A percentile compares a stretch with the other conserved stretches of the same genome.
Evolutionary conservation across 225 moss, liverwort and hornwort genomes (phyloP).

Genomic region (Pseudisothecium myosuroides): DNA sequence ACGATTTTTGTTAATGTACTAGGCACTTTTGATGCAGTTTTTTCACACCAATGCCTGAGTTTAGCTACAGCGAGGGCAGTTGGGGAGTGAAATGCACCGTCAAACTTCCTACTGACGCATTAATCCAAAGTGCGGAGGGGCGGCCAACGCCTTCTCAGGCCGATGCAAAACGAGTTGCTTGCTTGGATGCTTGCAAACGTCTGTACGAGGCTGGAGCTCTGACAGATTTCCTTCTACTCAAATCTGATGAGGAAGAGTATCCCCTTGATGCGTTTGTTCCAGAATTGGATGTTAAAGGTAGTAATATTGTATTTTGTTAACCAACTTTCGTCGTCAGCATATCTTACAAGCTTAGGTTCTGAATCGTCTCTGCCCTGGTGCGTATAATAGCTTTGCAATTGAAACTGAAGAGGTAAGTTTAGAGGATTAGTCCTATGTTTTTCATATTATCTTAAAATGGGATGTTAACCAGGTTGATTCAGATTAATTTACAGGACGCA

Average conservation of each 20-base stretch:
- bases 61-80: slow-evolving; percentile 7
- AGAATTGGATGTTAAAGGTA: slow-evolving; percentile 16
- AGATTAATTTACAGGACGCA: background rate
- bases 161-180: slow-evolving; percentile 67
- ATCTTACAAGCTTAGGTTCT: background rate
- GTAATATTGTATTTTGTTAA: background rate
- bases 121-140: slow-evolving; percentile 43
- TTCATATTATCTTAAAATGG: background rate
- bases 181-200: slow-evolving; percentile 68
- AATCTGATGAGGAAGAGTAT: slow-evolving; percentile 35
- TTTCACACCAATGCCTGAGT: slow-evolving; percentile 32
- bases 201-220: slow-evolving; percentile 73
- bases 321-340: background rate
- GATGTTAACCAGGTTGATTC: background rate
- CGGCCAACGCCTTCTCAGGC: slow-evolving; percentile 16
- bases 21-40: slow-evolving; percentile 29
- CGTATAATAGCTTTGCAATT: background rate
- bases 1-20: background rate
- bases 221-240: slow-evolving; percentile 62
- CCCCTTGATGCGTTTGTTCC: background rate
- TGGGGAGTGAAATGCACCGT: slow-evolving; percentile 61
- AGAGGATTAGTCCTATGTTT: background rate
- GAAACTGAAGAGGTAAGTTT: background rate
- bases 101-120: slow-evolving; percentile 57
- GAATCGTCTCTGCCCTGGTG: background rate